phyloP scores from a whole-genome alignment of 2,329 filamentous ascomycete species.

The Colletotrichum tabaci region DNA sequence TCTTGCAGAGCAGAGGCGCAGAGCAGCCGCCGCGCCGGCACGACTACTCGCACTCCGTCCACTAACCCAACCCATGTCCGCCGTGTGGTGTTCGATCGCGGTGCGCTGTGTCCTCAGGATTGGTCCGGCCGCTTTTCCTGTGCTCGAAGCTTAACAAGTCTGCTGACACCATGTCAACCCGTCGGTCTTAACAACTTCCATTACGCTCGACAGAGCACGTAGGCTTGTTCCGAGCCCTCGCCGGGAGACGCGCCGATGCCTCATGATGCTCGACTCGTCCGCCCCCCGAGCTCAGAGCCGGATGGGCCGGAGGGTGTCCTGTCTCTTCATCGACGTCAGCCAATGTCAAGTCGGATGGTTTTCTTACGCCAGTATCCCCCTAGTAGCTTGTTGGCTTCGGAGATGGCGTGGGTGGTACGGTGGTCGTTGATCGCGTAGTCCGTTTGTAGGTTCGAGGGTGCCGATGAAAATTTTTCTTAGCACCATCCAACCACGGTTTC shows the following conservation, averaged over 20 bases:
- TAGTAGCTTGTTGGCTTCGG: constrained; percentile 10
- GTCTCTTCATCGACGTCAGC: constrained; percentile 11
- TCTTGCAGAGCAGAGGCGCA: constrained; percentile 8
- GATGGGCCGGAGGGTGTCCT: constrained; percentile 12
- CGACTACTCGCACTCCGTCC: constrained; percentile 5
- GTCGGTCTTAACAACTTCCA: neutral
- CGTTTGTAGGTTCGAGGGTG: constrained; percentile 10
- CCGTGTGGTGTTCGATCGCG: neutral
- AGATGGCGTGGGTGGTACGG: neutral
- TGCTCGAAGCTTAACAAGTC: constrained; percentile 1
- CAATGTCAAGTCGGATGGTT: constrained; percentile 5
- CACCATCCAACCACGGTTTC: constrained; percentile 10
- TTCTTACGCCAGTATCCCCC: constrained; percentile 5
- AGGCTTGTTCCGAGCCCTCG: constrained; percentile 12
- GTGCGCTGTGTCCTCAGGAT: neutral
- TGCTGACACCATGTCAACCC: neutral
- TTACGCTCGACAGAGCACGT: neutral
- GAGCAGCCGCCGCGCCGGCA: constrained; percentile 2
- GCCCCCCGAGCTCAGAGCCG: constrained; percentile 6
- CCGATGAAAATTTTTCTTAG: constrained; percentile 6
- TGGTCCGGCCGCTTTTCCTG: neutral
- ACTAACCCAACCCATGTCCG: neutral
- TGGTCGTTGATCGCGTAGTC: constrained; percentile 10
- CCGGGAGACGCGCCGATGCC: constrained; percentile 15
- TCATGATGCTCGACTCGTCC: constrained; percentile 15